phyloP scores from a whole-genome alignment of 306 rosid genomes.

The Gastrolobium bilobum region DNA sequence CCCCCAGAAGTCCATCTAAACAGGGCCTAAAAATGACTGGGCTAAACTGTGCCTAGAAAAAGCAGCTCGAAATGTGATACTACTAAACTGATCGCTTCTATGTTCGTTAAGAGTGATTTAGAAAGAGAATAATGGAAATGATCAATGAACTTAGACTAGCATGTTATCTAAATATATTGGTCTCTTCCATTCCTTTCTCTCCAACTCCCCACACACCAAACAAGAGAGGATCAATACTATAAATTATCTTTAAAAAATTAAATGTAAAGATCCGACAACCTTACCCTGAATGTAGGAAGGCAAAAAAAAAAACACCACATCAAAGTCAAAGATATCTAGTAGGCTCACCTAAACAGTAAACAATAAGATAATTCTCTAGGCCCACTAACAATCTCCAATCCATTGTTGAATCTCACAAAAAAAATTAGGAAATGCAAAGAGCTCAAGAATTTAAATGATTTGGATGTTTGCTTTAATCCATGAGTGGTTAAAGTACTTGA shows the following conservation, averaged over 20 bases:
- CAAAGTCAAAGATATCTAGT: background rate
- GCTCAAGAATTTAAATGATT: background rate
- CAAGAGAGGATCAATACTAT: background rate
- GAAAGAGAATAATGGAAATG: background rate
- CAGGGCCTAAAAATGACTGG: too few species aligned
- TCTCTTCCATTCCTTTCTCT: background rate
- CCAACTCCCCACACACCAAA: background rate
- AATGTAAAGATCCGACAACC: background rate
- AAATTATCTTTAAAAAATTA: background rate
- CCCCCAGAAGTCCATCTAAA: too few species aligned
- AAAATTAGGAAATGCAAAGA: background rate
- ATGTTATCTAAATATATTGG: background rate
- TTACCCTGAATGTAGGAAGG: too few species aligned
- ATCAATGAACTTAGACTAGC: background rate
- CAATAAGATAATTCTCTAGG: background rate
- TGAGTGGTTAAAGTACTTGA: too few species aligned
- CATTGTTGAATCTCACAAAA: background rate
- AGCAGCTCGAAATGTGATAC: background rate
- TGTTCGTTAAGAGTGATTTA: too few species aligned
- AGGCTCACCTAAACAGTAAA: background rate
- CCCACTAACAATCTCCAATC: background rate
- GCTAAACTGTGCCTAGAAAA: background rate
- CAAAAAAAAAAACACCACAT: background rate
- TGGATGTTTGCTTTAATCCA: slow-evolving; percentile 1
- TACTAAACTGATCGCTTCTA: too few species aligned